These are phyloP conservation scores for Coffea humblotiana DNA, from an alignment of 305 asterid genomes.

Conservation along the genomic window DNA sequence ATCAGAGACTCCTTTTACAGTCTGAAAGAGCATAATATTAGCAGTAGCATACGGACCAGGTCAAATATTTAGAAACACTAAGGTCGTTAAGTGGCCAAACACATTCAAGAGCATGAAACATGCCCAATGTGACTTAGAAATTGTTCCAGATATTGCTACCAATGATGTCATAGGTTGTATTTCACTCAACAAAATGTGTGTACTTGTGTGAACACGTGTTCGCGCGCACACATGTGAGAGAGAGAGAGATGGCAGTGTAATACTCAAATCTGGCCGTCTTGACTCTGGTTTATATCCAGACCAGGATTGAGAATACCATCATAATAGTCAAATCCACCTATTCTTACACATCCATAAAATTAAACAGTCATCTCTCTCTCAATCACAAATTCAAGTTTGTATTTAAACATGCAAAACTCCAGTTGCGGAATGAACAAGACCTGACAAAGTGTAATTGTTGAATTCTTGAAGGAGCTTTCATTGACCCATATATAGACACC, in stretches of 20 bases:
- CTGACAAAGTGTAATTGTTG: conserved; percentile 78
- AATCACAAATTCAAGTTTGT: not conserved
- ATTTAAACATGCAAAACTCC: conserved; percentile 2
- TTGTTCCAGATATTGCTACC: not conserved
- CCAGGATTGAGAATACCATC: not conserved
- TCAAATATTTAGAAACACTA: not conserved
- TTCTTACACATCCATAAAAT: not conserved
- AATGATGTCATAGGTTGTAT: not conserved
- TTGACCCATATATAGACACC: conserved; percentile 85
- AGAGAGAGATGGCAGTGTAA: not conserved
- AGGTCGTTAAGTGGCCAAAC: not conserved
- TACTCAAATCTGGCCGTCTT: not conserved
- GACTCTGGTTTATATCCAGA: not conserved
- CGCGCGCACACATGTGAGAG: not conserved
- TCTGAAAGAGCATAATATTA: conserved; percentile 43
- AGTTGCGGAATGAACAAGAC: conserved; percentile 32
- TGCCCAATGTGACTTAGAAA: not conserved
- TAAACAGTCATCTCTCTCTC: not conserved
- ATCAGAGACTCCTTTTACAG: conserved; percentile 77
- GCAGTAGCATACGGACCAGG: conserved; percentile 8
- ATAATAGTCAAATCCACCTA: not conserved
- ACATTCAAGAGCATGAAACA: not conserved
- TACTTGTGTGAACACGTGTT: no score
- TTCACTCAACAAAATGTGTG: not conserved
- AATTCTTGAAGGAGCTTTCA: conserved; percentile 83